Percentiles rank a stretch among this genome's conserved stretches.
Evolutionary conservation across 2,329 filamentous ascomycete species (phyloP).

Genomic region (Aspergillus fumigatus): DNA sequence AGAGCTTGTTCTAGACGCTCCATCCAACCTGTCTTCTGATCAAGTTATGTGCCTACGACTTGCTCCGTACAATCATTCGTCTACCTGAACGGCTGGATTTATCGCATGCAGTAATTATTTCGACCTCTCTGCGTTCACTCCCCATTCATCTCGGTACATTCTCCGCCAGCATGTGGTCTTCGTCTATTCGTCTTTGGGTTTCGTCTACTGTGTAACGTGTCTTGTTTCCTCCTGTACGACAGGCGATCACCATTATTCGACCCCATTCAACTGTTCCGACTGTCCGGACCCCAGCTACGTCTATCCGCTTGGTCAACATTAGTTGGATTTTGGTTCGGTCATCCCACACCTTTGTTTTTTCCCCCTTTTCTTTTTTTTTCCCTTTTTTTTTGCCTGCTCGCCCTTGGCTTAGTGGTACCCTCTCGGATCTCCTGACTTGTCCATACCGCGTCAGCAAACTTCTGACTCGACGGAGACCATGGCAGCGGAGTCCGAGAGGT

Average conservation of each 20-base stretch:
- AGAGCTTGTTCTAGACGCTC: constrained; percentile 21
- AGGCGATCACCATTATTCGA: constrained; percentile 13
- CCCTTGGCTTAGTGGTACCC: constrained; percentile 21
- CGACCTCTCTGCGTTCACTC: constrained; percentile 3
- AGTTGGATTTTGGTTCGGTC: constrained; percentile 1
- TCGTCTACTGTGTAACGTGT: constrained; percentile 31
- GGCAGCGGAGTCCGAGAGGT: constrained; percentile 35
- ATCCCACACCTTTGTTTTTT: not conserved
- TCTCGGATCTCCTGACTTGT: constrained; percentile 35
- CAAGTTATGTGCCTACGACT: constrained; percentile 15
- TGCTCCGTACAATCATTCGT: not conserved
- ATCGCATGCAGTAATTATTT: constrained; percentile 3
- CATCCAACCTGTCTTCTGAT: constrained; percentile 16
- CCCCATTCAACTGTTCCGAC: constrained; percentile 11
- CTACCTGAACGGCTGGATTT: constrained; percentile 7
- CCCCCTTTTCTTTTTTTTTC: not conserved
- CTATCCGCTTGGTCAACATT: constrained; percentile 17
- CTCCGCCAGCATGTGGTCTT: constrained; percentile 31
- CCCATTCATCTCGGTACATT: not conserved
- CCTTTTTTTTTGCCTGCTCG: constrained; percentile 14
- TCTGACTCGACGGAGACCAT: constrained; percentile 28
- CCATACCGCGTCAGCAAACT: constrained; percentile 23
- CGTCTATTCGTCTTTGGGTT: constrained; percentile 28
- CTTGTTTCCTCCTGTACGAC: constrained; percentile 24
- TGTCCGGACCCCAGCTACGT: constrained; percentile 13